Evolutionary conservation across 1,284 basidiomycete species (phyloP).

Genomic region (Xanthoconium separans): DNA sequence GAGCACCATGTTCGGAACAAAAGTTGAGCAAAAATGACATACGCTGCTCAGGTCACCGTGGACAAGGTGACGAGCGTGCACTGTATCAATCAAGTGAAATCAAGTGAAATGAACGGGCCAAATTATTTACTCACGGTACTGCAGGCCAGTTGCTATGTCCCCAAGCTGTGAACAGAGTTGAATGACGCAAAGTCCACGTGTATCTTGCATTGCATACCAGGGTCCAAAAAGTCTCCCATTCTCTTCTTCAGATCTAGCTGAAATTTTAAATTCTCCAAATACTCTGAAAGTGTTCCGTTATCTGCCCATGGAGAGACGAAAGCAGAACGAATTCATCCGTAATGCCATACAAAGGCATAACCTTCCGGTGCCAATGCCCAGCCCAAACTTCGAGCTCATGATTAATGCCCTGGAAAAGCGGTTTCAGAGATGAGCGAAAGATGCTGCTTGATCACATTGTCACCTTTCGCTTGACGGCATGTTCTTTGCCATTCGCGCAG

Average conservation of each 20-base stretch:
- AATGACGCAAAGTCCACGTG: not conserved
- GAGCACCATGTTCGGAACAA: not conserved
- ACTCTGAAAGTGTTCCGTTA: constrained; percentile 44
- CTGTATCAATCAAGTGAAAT: constrained; percentile 11
- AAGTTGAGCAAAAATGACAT: constrained; percentile 7
- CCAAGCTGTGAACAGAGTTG: constrained; percentile 16
- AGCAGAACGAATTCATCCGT: too few relatives aligned
- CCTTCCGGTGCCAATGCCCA: constrained; percentile 39
- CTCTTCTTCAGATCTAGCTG: constrained; percentile 16
- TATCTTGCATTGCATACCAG: constrained; percentile 13
- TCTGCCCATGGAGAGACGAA: constrained; percentile 52
- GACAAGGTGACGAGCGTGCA: constrained; percentile 19
- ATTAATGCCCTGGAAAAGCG: constrained; percentile 31
- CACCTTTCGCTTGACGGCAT: constrained; percentile 35
- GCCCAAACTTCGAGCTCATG: constrained; percentile 45
- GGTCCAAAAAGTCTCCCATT: too few relatives aligned
- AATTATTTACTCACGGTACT: constrained; percentile 22
- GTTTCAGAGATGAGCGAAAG: not conserved
- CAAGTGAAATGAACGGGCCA: not conserved
- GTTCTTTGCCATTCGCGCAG: constrained; percentile 28
- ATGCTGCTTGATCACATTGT: not conserved
- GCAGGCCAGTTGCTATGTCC: constrained; percentile 24
- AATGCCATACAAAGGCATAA: constrained; percentile 42
- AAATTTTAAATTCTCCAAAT: constrained; percentile 35
- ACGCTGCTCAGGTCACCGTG: constrained; percentile 31